Evolutionary conservation across 1,139 yeast genomes (phyloP).

Genomic region (Protomyces inouyei): DNA sequence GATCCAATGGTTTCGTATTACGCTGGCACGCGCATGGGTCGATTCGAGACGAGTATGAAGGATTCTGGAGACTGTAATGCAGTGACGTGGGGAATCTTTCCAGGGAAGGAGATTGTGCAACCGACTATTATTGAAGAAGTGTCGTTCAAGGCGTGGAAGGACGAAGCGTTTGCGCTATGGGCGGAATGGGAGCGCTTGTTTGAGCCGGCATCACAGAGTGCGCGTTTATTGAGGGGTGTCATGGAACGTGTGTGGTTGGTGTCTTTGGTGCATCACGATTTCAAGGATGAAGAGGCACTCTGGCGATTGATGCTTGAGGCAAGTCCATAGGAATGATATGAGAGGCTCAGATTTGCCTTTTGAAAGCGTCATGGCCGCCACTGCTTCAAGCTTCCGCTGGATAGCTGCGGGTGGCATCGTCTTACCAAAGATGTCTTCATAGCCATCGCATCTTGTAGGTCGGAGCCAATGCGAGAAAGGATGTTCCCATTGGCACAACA

Average conservation of each 20-base stretch:
- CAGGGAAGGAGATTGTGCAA: constrained; percentile 76
- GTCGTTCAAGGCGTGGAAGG: constrained; percentile 87
- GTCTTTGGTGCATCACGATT: constrained; percentile 82
- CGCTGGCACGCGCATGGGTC: constrained; percentile 56
- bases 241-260: constrained; percentile 66
- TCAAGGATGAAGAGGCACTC: constrained; percentile 63
- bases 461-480: not conserved
- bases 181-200: constrained; percentile 85
- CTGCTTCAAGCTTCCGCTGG: not conserved
- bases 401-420: not conserved
- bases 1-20: constrained; percentile 62
- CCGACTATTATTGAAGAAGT: constrained; percentile 85
- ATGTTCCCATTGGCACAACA: no score
- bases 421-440: constrained; percentile 26
- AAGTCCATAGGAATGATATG: not conserved
- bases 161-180: constrained; percentile 90
- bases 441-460: not conserved
- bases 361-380: constrained; percentile 13
- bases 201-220: constrained; percentile 52
- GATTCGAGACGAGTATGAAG: constrained; percentile 58
- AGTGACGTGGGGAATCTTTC: constrained; percentile 96
- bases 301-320: constrained; percentile 52
- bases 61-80: constrained; percentile 55
- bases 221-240: constrained; percentile 56
- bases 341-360: constrained; percentile 27